A percentile compares a stretch with the other conserved stretches of the same genome.
These are phyloP conservation scores for Helminthosporium solani DNA, from an alignment of 2,329 filamentous ascomycete genomes.

Conservation along the genomic window DNA sequence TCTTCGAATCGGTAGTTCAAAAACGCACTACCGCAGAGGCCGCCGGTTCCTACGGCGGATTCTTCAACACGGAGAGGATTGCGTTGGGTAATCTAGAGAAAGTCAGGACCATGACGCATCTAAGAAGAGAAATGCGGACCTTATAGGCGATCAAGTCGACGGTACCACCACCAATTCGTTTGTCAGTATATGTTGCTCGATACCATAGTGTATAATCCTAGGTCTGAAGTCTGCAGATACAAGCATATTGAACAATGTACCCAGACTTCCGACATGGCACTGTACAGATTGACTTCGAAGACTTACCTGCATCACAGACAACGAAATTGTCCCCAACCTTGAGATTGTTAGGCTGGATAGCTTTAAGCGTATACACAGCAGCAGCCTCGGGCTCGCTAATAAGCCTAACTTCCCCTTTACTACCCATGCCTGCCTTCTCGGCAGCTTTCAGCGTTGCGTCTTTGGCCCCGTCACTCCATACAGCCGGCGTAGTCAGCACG, in stretches of 20 bases:
- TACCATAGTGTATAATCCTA: not conserved
- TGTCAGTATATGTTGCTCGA: conserved; percentile 3
- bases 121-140: not conserved
- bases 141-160: conserved; percentile 79
- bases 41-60: conserved; percentile 76
- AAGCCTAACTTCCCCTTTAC: conserved; percentile 68
- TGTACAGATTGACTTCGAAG: not conserved
- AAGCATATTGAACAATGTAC: too few relatives aligned
- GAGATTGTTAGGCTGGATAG: conserved; percentile 73
- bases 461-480: conserved; percentile 85
- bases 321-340: conserved; percentile 64
- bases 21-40: conserved; percentile 75
- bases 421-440: conserved; percentile 76
- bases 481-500: conserved; percentile 72
- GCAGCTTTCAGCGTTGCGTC: conserved; percentile 77
- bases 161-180: conserved; percentile 52
- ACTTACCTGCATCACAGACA: conserved; percentile 55
- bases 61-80: conserved; percentile 73
- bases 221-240: not conserved
- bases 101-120: not conserved
- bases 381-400: conserved; percentile 78
- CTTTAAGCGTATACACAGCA: conserved; percentile 76
- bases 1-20: conserved; percentile 81
- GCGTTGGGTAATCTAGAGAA: conserved; percentile 64
- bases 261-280: not conserved